Conservation (phyloP, 441 rosid genomes). For the Populus hybrid region DNA sequence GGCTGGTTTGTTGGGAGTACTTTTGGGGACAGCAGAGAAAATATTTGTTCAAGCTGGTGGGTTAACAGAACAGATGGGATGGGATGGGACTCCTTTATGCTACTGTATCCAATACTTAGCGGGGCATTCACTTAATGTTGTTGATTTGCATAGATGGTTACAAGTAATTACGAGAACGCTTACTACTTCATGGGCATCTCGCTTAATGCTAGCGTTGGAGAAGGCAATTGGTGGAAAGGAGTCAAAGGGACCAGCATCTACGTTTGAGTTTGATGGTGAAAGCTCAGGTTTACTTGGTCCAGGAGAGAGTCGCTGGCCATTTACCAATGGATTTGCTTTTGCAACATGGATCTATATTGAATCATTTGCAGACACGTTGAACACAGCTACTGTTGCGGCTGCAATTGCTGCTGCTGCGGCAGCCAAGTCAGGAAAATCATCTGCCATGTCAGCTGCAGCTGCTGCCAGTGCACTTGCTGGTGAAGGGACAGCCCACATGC, state of each 20-base stretch:
- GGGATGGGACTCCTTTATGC: conserved; percentile 82
- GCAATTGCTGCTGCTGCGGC: conserved; percentile 99
- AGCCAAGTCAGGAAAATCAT: conserved; percentile 97
- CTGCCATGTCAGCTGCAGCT: conserved; percentile 99
- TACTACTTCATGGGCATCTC: conserved; percentile 65
- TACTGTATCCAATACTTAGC: conserved; percentile 85
- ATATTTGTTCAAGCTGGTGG: conserved; percentile 66
- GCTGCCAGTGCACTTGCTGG: conserved; percentile 99
- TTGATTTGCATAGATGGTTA: conserved; percentile 84
- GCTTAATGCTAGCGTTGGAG: conserved; percentile 80
- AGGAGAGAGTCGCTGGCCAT: conserved; percentile 99
- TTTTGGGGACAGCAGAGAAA: conserved; percentile 82
- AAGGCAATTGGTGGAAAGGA: conserved; percentile 95
- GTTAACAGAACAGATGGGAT: conserved; percentile 41
- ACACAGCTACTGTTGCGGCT: conserved; percentile 97
- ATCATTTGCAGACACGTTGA: conserved; percentile 98
- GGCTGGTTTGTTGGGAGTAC: conserved; percentile 90
- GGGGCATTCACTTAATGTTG: conserved; percentile 86
- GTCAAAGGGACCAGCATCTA: conserved; percentile 88
- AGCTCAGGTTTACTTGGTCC: conserved; percentile 99
- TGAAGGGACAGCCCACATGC: conserved; percentile 99
- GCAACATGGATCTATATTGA: conserved; percentile 99
- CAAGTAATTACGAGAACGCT: conserved; percentile 63
- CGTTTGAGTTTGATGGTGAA: conserved; percentile 99
- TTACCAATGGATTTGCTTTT: conserved; percentile 90